These are phyloP conservation scores for Cryptosporidium bovis DNA, from an alignment of 169 alveolate species.

Conservation along the genomic window DNA sequence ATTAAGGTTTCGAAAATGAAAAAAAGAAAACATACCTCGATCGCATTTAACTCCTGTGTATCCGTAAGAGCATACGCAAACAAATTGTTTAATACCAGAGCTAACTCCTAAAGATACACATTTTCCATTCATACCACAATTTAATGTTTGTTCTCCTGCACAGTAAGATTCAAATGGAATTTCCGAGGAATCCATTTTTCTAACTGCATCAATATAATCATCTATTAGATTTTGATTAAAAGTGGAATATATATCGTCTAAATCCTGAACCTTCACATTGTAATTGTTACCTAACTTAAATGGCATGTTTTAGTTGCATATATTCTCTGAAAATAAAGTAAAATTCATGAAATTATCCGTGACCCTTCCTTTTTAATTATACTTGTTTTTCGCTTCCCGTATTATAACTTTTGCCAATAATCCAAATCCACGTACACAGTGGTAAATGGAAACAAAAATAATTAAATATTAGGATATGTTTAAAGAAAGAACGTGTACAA, in stretches of 20 bases:
- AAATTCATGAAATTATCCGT: no score
- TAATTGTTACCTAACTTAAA: no score
- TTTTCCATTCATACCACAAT: constrained; percentile 63
- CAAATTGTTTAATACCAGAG: constrained; percentile 9
- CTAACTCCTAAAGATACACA: constrained; percentile 21
- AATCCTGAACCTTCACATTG: not conserved
- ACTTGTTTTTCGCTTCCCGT: no score
- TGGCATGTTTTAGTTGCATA: no score
- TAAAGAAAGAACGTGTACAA: no score
- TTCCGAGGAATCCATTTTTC: constrained; percentile 1
- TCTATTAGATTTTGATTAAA: not conserved
- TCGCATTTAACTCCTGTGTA: constrained; percentile 48
- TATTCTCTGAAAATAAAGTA: no score
- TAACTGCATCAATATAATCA: not conserved
- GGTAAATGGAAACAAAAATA: no score
- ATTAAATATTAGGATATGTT: no score
- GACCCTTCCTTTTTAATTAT: no score
- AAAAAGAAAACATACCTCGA: constrained; percentile 25
- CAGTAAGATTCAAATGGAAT: constrained; percentile 65
- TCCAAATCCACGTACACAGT: no score
- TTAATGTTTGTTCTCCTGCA: constrained; percentile 44
- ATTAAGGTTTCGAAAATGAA: not conserved
- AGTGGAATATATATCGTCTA: not conserved
- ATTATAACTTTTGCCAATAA: no score
- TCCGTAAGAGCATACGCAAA: constrained; percentile 49